Conservation (phyloP, 2,329 filamentous ascomycete genomes). For the Aspergillus hiratsukae region DNA sequence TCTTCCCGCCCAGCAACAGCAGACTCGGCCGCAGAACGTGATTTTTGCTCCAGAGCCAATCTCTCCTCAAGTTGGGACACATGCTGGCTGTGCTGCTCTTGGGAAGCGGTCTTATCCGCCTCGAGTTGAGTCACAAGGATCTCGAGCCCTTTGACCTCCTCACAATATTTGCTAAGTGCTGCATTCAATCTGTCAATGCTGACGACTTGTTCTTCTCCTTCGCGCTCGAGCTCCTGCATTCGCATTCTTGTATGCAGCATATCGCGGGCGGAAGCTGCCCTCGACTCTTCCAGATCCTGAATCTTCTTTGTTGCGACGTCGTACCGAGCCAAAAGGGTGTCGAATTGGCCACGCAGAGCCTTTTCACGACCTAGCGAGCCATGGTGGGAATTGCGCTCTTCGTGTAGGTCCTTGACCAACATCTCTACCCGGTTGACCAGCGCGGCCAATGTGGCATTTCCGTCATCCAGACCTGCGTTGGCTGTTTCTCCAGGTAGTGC, state of each 20-base stretch:
- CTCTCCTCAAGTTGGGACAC: constrained; percentile 32
- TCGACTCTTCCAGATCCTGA: constrained; percentile 34
- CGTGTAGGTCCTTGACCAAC: constrained; percentile 30
- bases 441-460: constrained; percentile 36
- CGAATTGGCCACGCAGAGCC: constrained; percentile 42
- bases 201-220: constrained; percentile 37
- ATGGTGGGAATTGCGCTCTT: constrained; percentile 28
- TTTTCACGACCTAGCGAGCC: constrained; percentile 36
- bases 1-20: constrained; percentile 30
- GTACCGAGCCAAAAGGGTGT: constrained; percentile 35
- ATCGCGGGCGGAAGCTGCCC: constrained; percentile 41
- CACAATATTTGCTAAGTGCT: constrained; percentile 41
- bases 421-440: constrained; percentile 36
- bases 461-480: constrained; percentile 33
- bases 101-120: constrained; percentile 29
- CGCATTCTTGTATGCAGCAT: constrained; percentile 43
- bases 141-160: constrained; percentile 42
- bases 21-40: constrained; percentile 32
- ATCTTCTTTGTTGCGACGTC: constrained; percentile 36
- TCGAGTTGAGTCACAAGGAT: constrained; percentile 40
- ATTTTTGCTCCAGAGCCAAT: constrained; percentile 29
- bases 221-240: constrained; percentile 39
- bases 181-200: constrained; percentile 40
- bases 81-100: constrained; percentile 24
- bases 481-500: constrained; percentile 42